These are phyloP conservation scores for Xylariaceae sp. DNA, from an alignment of 2,329 filamentous ascomycete species.

Conservation along the genomic window DNA sequence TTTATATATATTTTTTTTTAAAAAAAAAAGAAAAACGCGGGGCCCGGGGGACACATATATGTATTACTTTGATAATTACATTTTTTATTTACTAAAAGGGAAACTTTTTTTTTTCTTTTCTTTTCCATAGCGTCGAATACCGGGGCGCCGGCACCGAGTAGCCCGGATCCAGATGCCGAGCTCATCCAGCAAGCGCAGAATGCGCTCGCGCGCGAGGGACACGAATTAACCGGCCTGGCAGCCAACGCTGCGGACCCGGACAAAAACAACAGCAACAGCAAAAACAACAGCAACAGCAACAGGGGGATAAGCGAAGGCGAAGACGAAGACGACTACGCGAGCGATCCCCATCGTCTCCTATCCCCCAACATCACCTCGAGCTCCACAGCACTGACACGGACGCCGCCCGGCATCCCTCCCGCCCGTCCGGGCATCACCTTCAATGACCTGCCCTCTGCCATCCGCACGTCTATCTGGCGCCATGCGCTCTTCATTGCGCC, in stretches of 20 bases:
- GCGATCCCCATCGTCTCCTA: neutral
- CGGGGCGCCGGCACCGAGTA: neutral
- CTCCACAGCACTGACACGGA: neutral
- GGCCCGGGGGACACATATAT: too few species aligned
- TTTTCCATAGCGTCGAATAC: constrained; percentile 1
- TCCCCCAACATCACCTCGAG: neutral
- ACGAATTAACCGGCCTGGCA: neutral
- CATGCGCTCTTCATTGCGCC: constrained; percentile 13
- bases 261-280: neutral
- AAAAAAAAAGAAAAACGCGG: neutral
- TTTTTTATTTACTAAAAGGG: too few species aligned
- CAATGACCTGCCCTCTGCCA: constrained; percentile 12
- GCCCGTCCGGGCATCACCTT: neutral
- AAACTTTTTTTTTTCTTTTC: neutral
- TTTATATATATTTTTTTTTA: neutral
- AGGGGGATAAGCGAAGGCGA: neutral
- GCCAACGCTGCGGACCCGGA: neutral
- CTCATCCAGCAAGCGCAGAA: constrained; percentile 13
- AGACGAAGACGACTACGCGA: neutral
- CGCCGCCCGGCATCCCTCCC: too few species aligned
- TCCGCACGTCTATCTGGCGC: constrained; percentile 23
- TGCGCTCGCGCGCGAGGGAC: constrained; percentile 8
- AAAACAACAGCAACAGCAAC: neutral
- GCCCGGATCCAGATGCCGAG: constrained; percentile 8
- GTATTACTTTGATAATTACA: too few species aligned